Evolutionary conservation across 441 rosid species (phyloP).

Genomic region (Gossypium lobatum): DNA sequence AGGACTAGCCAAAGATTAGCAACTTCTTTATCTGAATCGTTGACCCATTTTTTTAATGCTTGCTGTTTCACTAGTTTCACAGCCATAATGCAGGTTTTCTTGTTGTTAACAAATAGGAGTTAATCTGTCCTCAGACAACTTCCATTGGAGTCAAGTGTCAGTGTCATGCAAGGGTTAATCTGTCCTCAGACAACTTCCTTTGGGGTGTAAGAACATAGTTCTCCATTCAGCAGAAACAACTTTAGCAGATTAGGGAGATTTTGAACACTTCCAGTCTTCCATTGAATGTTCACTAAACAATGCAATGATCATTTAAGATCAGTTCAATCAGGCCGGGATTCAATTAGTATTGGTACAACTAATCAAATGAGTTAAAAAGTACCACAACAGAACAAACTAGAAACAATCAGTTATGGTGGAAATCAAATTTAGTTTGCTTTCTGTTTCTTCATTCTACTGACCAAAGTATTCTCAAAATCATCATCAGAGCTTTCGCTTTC

Average conservation of each 20-base stretch:
- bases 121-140: too few relatives aligned
- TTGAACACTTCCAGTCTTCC: background rate
- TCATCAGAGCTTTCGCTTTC: constrained; percentile 43
- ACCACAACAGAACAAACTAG: background rate
- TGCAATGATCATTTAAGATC: background rate
- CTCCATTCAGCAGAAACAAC: background rate
- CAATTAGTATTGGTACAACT: background rate
- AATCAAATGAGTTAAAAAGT: background rate
- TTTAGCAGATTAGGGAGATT: background rate
- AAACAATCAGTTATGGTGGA: background rate
- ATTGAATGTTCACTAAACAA: constrained; percentile 1
- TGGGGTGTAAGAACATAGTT: background rate
- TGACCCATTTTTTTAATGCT: too few relatives aligned
- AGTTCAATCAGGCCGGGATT: background rate
- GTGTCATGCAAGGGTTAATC: background rate
- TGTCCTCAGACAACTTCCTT: background rate
- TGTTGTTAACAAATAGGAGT: background rate
- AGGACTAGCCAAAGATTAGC: too few relatives aligned
- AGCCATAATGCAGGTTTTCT: background rate
- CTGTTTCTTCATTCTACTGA: constrained; percentile 32
- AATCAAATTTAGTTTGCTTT: constrained; percentile 25
- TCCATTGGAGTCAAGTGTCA: background rate
- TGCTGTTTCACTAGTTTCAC: background rate
- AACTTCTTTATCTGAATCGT: too few relatives aligned
- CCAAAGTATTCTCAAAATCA: constrained; percentile 39